Evolutionary conservation across 306 rosid genomes (phyloP), one percentile per base, ranked within the genome.

Genomic region (Begonia loranthoides): DNA sequence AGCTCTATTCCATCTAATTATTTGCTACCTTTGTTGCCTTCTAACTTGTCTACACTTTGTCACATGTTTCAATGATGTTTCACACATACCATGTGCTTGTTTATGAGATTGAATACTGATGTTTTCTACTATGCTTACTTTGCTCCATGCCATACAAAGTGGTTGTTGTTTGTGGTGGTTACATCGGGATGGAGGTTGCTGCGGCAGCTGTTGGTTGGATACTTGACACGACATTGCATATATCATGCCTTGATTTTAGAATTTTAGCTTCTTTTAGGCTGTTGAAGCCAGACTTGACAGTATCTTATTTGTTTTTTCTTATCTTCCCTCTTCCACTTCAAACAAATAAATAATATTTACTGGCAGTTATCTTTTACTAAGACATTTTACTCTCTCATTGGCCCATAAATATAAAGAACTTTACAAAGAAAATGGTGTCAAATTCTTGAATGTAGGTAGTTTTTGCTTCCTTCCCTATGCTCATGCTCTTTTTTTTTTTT

Each of bases 181-280:
- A 89, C 65, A 89, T 89, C 59, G 97, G 97, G 52, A 76, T 85
- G 95, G 95, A 90, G 79, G 77, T 85, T 72, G 97, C 94, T 50
- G 97, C 97, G 16, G 97, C 95, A 50, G 84, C 90, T 59, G 76
- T 62, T 76, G 97, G 62, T 68, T 89, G 97, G 97, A 78, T 84
- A 19, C 94, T 82, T 61, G 90, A 89, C 74, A 89, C 97, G 48
- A 84, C 97, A 19, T 93, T 84, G 76, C 49, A 87, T 68, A 12
- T 58, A 41, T 24, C 49, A 45, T 22, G 28, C 28, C 3, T 70
- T 46, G 45, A 52, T 17, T 50, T 13, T 19, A 21, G 12, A 28
- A 6, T 13, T 50, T 54, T 24, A 13, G 28, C 54, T 15, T 50
- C 36, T 11, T 41, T 54, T 13, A 45, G 10, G 8, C 45, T 38